Evolutionary conservation across 768 basidiomycete genomes (phyloP), one percentile per base, ranked within the genome.

Genomic region (Terana coerulea): DNA sequence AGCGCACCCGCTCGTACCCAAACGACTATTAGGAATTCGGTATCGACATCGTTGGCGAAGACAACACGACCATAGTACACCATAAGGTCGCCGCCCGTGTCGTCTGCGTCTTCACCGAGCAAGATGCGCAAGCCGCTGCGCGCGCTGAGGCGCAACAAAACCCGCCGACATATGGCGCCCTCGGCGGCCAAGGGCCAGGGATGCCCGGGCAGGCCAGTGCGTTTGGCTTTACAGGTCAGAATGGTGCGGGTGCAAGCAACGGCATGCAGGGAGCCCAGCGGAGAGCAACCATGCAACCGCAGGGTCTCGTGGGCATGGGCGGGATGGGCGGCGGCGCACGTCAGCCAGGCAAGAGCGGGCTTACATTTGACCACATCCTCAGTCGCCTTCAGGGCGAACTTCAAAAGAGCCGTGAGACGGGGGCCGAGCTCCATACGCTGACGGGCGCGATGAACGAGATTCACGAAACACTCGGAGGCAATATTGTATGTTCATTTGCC

Each of bases 1-100:
- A 39, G 26, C 36, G 30, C 47, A 47, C 19, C n/a, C 48, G 17
- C 28, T 52, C 44, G 33, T 37, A 26, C 30, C 31, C 52, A 36
- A 26, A 49, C 19, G 19, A 45, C 47, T 53, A 58, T 51, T 57
- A 95, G 94, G 95, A 98, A 85, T 98, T 97, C 67, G 97, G 97
- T 51, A 99, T 98, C 62, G 97, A 98, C 72, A 99, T 99, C 56
- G 91, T 97, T 48, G 90, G 91, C 56, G 97, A 99, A 63, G 97
- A 99, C 75, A 97, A 95, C 76, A 91, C 91, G 70, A 95, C 91
- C 1, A 94, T 98, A 51, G 86, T 98, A 43, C 97, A 99, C 70
- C 95, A 98, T 73, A 98, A 99, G 69, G 97, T 98, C 47, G 93
- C 97, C 9, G 94, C 95, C 3, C 88, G 91, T 25, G 93, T 94